Conservation (phyloP, 305 asterid species). For the Fraxinus baroniana region DNA sequence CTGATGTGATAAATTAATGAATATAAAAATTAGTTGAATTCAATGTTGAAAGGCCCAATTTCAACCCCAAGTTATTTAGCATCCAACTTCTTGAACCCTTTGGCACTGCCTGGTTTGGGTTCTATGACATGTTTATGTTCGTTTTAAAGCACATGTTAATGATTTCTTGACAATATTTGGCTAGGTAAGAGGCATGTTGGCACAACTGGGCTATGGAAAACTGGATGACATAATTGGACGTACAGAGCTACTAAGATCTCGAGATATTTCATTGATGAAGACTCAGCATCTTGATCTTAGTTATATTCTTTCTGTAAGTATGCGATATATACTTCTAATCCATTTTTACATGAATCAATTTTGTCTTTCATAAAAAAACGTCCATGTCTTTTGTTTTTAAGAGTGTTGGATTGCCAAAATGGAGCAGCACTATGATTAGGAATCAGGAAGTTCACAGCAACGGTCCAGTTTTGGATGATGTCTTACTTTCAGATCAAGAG, state of each 20-base stretch:
- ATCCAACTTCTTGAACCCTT: neutral
- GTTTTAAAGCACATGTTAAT: conserved; percentile 14
- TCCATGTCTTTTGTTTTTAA: conserved; percentile 26
- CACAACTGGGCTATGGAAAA: conserved; percentile 90
- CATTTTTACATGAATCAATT: conserved; percentile 7
- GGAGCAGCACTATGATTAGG: conserved; percentile 89
- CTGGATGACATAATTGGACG: conserved; percentile 92
- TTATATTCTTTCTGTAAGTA: conserved; percentile 74
- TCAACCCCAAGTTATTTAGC: neutral
- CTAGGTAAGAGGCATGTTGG: conserved; percentile 90
- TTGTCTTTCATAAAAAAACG: conserved; percentile 14
- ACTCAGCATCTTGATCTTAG: conserved; percentile 95
- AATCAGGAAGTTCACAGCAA: conserved; percentile 90
- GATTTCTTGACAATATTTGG: conserved; percentile 25
- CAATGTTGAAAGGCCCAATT: neutral
- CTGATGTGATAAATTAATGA: neutral
- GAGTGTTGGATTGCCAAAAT: conserved; percentile 83
- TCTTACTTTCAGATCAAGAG: conserved; percentile 76
- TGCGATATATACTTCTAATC: conserved; percentile 2
- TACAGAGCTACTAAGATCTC: conserved; percentile 73
- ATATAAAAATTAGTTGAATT: neutral
- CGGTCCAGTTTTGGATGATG: conserved; percentile 94
- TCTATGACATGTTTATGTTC: neutral
- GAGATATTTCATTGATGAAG: conserved; percentile 87
- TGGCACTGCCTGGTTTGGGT: neutral